phyloP scores from a whole-genome alignment of 2,329 filamentous ascomycete genomes.

The Mycosphaerelloides madeirae region DNA sequence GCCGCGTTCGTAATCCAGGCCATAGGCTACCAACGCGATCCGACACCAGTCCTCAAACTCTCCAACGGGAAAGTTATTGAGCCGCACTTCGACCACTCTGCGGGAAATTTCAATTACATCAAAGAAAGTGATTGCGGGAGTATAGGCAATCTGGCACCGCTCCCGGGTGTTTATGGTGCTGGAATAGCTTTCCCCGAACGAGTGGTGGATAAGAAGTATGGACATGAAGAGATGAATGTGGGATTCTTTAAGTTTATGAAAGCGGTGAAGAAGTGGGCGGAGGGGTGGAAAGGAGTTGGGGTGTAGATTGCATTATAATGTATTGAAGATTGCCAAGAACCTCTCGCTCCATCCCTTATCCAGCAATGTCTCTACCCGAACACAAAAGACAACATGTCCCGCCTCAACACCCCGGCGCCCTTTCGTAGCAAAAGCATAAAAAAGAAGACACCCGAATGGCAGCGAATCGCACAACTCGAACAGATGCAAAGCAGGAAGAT shows the following conservation, averaged over 20 bases:
- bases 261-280: constrained; percentile 51
- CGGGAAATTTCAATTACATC: constrained; percentile 31
- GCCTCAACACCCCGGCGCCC: too few species aligned
- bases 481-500: constrained; percentile 1
- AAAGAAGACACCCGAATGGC: too few species aligned
- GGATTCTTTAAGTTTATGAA: constrained; percentile 65
- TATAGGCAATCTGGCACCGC: constrained; percentile 22
- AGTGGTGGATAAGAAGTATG: constrained; percentile 56
- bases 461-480: too few species aligned
- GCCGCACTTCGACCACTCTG: constrained; percentile 44
- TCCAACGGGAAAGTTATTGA: constrained; percentile 30
- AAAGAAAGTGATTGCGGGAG: constrained; percentile 13
- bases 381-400: too few species aligned
- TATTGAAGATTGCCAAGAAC: too few species aligned
- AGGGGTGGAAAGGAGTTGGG: constrained; percentile 42
- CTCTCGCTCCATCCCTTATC: too few species aligned
- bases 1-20: constrained; percentile 56
- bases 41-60: constrained; percentile 44
- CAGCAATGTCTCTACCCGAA: too few species aligned
- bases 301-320: too few species aligned
- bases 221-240: constrained; percentile 59
- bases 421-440: too few species aligned
- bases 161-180: constrained; percentile 55
- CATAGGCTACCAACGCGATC: constrained; percentile 53
- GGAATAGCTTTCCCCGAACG: constrained; percentile 61